phyloP scores from a whole-genome alignment of 75 land plant genomes.

The Azolla pinnata region DNA sequence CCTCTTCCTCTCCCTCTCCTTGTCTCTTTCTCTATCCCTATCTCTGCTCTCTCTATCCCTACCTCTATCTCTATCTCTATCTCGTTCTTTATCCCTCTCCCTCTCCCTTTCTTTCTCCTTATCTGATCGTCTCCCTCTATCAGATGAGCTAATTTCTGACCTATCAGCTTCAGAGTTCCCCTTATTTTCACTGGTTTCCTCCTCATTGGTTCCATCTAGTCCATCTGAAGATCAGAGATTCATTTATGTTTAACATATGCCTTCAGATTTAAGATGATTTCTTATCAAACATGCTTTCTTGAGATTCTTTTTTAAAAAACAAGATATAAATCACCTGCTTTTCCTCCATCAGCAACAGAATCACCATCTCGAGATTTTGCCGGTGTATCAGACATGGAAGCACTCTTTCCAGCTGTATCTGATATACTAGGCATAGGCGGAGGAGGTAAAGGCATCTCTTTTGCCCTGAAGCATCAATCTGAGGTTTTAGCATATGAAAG shows the following conservation, averaged over 20 bases:
- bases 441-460: conserved; percentile 44
- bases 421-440: conserved; percentile 46
- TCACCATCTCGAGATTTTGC: conserved; percentile 55
- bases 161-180: conserved; percentile 45
- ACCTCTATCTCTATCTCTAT: conserved; percentile 6
- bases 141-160: conserved; percentile 64
- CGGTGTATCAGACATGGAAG: conserved; percentile 40
- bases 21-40: conserved; percentile 41
- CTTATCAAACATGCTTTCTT: no score
- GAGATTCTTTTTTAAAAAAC: neutral
- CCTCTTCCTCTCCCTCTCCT: conserved; percentile 56
- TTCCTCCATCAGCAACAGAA: conserved; percentile 46
- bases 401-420: conserved; percentile 29
- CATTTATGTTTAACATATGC: neutral
- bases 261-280: neutral
- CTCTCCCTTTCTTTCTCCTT: conserved; percentile 32
- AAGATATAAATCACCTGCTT: conserved; percentile 42
- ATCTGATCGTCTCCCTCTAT: conserved; percentile 47
- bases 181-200: conserved; percentile 66
- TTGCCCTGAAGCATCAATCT: conserved; percentile 19
- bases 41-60: conserved; percentile 4
- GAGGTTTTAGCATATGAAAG: neutral
- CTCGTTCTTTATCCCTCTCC: conserved; percentile 6
- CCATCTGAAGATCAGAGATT: conserved; percentile 35
- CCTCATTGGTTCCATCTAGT: conserved; percentile 71